phyloP scores from a whole-genome alignment of 164 flowering plant species.

The Annona cherimola region DNA sequence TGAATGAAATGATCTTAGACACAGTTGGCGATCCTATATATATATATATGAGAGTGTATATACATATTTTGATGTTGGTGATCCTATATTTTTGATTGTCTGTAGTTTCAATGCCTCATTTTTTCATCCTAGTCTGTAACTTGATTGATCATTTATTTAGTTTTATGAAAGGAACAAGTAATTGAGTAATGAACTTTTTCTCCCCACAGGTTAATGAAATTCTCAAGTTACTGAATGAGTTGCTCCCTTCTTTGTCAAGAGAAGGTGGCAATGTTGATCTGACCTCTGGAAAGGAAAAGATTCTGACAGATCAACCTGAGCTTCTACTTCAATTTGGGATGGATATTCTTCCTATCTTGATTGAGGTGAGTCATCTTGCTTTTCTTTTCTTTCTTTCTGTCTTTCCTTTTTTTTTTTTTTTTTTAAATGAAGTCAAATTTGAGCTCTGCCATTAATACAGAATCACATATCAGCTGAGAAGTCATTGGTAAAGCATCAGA shows the following conservation, averaged over 20 bases:
- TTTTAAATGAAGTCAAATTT: too few species aligned
- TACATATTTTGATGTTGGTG: too few species aligned
- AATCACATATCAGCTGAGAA: too few species aligned
- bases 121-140: not conserved
- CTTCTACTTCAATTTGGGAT: slow-evolving; percentile 55
- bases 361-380: slow-evolving; percentile 48
- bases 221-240: slow-evolving; percentile 69
- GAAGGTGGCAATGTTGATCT: slow-evolving; percentile 27
- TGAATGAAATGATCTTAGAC: too few species aligned
- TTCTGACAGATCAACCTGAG: slow-evolving; percentile 49
- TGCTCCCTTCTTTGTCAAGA: slow-evolving; percentile 52
- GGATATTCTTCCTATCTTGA: slow-evolving; percentile 60
- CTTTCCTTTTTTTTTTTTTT: too few species aligned
- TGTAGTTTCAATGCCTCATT: not conserved
- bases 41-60: too few species aligned
- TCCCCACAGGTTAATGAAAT: slow-evolving; percentile 61
- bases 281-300: slow-evolving; percentile 42
- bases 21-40: too few species aligned
- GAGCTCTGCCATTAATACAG: too few species aligned
- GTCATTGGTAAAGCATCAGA: too few species aligned
- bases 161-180: not conserved
- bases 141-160: not conserved
- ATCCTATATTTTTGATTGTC: not conserved
- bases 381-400: too few species aligned
- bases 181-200: slow-evolving; percentile 1